phyloP scores from a whole-genome alignment of 73 alveolate species.

The Durusdinium trenchii region DNA sequence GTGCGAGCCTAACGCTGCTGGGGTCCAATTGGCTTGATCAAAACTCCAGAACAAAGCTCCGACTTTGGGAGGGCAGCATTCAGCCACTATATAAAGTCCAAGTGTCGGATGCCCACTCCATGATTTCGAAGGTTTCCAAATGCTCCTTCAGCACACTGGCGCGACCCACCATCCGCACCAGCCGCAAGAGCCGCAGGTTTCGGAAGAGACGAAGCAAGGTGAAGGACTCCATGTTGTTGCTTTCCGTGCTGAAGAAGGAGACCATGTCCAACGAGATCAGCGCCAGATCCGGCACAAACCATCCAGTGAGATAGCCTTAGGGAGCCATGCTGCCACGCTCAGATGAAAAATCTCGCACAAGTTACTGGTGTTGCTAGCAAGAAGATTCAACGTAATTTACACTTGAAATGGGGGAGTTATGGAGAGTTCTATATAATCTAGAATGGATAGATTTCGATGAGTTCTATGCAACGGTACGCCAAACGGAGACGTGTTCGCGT shows the following conservation, averaged over 20 bases:
- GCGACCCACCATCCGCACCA: conserved; percentile 61
- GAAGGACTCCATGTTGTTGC: not conserved
- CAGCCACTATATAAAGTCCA: not conserved
- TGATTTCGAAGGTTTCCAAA: not conserved
- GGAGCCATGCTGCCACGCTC: not conserved
- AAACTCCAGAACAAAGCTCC: too few species aligned
- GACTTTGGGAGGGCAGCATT: too few species aligned
- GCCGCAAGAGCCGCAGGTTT: conserved; percentile 20
- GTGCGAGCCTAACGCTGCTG: too few species aligned
- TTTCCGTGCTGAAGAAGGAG: not conserved
- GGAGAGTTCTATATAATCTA: too few species aligned
- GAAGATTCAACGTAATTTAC: not conserved
- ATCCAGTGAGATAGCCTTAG: conserved; percentile 42
- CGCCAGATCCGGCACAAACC: conserved; percentile 34
- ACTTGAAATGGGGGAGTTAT: not conserved
- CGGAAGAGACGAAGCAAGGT: conserved; percentile 86
- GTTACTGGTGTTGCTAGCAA: not conserved
- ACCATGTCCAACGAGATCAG: conserved; percentile 6
- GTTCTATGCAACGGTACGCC: not conserved
- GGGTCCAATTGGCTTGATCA: too few species aligned
- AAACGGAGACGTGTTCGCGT: not conserved
- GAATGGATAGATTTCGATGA: not conserved
- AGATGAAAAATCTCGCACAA: not conserved
- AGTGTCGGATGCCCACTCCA: conserved; percentile 12
- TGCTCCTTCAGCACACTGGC: conserved; percentile 30